phyloP scores from a whole-genome alignment of 345 rosid genomes.

The Citrus maxima region DNA sequence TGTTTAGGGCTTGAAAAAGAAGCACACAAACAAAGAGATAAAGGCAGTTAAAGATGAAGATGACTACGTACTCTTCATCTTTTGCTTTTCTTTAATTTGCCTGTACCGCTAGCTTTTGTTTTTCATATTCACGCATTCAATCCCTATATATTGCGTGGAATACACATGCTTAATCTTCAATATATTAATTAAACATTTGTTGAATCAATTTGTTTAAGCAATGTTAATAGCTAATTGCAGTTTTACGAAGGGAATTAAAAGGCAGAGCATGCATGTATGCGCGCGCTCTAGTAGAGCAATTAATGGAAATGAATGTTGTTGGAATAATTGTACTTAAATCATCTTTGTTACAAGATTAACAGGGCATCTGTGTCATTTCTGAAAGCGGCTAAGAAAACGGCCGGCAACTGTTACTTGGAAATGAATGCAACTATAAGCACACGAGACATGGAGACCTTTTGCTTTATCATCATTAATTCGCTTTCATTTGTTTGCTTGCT shows the following conservation, averaged over 20 bases:
- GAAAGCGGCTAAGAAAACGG: neutral
- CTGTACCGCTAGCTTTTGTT: neutral
- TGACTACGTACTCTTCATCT: conserved; percentile 17
- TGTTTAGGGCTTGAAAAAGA: conserved; percentile 17
- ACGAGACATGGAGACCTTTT: conserved; percentile 17
- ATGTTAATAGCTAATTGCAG: neutral
- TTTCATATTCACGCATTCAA: neutral
- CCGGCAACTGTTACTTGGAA: neutral
- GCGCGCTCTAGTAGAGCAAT: neutral
- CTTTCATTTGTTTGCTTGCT: conserved; percentile 10
- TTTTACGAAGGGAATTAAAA: neutral
- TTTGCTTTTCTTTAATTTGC: conserved; percentile 18
- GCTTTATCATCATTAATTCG: conserved; percentile 17
- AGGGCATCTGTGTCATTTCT: too few relatives aligned
- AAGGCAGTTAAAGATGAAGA: conserved; percentile 20
- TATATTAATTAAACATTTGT: neutral
- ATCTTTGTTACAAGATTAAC: too few relatives aligned
- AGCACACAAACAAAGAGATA: conserved; percentile 26
- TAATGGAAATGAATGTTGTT: too few relatives aligned
- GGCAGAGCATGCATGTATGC: neutral
- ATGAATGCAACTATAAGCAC: conserved; percentile 6
- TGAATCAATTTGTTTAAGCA: neutral
- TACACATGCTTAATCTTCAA: neutral
- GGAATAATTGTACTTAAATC: too few relatives aligned
- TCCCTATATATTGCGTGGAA: neutral